These are phyloP conservation scores for Candida wancherniae DNA, from an alignment of 805 yeast genomes.

Conservation along the genomic window DNA sequence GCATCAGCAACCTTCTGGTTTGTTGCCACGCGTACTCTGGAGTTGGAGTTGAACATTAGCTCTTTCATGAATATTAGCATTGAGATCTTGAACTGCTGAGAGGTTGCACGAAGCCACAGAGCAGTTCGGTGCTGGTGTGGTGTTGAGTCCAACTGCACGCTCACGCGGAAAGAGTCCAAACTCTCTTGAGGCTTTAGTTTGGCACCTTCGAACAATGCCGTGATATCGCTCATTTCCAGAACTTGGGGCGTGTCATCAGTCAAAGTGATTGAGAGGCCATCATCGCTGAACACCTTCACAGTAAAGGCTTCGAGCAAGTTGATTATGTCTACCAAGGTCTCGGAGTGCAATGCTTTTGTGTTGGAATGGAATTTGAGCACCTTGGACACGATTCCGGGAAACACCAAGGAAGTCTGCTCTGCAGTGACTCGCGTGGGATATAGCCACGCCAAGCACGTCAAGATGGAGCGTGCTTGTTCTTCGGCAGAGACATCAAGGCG, in stretches of 20 bases:
- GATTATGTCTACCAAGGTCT: slow-evolving; percentile 19
- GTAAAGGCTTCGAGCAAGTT: slow-evolving; percentile 20
- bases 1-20: slow-evolving; percentile 22
- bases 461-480: neutral
- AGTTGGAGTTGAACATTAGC: slow-evolving; percentile 18
- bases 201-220: slow-evolving; percentile 2
- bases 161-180: neutral
- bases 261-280: slow-evolving; percentile 9
- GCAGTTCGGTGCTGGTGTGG: slow-evolving; percentile 15
- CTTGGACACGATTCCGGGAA: slow-evolving; percentile 38
- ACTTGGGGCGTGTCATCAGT: neutral
- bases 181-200: no score
- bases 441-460: slow-evolving; percentile 12
- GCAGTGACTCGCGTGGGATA: slow-evolving; percentile 19
- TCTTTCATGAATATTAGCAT: slow-evolving; percentile 28
- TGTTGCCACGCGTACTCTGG: slow-evolving; percentile 17
- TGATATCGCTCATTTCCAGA: slow-evolving; percentile 2
- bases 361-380: slow-evolving; percentile 24
- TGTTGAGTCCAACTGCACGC: neutral
- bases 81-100: slow-evolving; percentile 34
- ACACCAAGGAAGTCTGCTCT: slow-evolving; percentile 31
- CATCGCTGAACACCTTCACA: slow-evolving; percentile 29
- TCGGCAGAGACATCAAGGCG: slow-evolving; percentile 8
- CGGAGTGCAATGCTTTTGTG: slow-evolving; percentile 21
- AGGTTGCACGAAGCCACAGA: slow-evolving; percentile 35